These are phyloP conservation scores for Eucalyptus victrix DNA, from an alignment of 345 rosid species.

Conservation along the genomic window DNA sequence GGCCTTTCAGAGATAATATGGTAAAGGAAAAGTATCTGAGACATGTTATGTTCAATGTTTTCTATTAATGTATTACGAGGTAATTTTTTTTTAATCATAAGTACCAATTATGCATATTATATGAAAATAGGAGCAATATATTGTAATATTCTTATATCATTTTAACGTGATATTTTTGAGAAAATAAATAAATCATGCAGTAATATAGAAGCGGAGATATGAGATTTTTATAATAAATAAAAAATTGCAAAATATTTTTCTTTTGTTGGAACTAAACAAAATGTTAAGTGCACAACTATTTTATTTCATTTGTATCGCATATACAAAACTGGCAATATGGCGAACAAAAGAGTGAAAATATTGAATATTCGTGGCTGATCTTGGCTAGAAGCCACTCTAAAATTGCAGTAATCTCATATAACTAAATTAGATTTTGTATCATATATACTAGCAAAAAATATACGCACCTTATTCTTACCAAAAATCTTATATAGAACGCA, in stretches of 20 bases:
- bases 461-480: too few species aligned
- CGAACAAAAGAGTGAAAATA: too few species aligned
- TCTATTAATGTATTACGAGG: neutral
- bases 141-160: neutral
- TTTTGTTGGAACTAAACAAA: too few species aligned
- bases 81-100: neutral
- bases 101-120: neutral
- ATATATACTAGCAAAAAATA: neutral
- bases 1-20: neutral
- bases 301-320: too few species aligned
- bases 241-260: too few species aligned
- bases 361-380: neutral
- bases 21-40: neutral
- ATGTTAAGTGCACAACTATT: too few species aligned
- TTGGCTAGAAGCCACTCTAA: neutral
- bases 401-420: too few species aligned
- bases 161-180: neutral
- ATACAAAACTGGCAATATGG: rapidly evolving
- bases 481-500: too few species aligned
- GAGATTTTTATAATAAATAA: neutral
- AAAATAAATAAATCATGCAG: neutral
- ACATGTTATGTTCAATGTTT: neutral
- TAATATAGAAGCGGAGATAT: too few species aligned
- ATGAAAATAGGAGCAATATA: neutral
- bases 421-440: too few species aligned